Base-by-base conservation (phyloP, 768 basidiomycete species). In the Termitomyces sp. region DNA sequence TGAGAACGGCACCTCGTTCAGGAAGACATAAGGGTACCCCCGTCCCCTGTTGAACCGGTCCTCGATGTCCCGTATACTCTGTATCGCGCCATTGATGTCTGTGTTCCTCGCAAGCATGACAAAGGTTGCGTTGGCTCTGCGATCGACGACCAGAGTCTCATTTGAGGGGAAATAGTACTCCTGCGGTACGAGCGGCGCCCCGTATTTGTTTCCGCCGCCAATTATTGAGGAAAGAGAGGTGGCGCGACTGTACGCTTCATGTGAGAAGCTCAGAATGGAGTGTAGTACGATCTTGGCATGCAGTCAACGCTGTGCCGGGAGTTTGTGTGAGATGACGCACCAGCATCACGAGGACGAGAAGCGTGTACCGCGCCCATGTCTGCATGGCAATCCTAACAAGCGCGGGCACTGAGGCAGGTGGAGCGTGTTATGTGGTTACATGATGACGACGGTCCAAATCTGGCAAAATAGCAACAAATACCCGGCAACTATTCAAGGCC, bases 11-110 rank as follows among this genome's bases (percentile, higher is more conserved):
- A 83, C 81, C 50, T 97, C 94, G 68, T 96, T 96, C 59, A 98
- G 75, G 72, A 97, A 89, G 26, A 93, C 86, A 70, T 90, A 97
- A 4, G 92, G 91, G 66, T 97, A 96, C 22, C 81, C 77, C 63
- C 83, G 89, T 59, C 78, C 81, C 45, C 77, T 74, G 72, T 98
- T 98, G 75, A 94, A 94, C 41, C 85, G 73, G 60, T 88, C 83
- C 72, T 96, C 94, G 60, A 93, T 72, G 69, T 88, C 81, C 60
- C 81, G 81, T 62, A 94, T 84, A 61, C 86, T 87, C 39, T 73
- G 72, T 54, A 88, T 71, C 45, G 86, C 81, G 18, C 79, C 77
- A n/a, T 77, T 61, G 7, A 87, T 62, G 58, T 91, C 88, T 33
- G 73, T 71, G 66, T 90, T 91, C 42, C 87, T 77, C 39, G 82